These are phyloP conservation scores for Clavispora asparagi DNA, from an alignment of 805 yeast genomes.

Conservation along the genomic window DNA sequence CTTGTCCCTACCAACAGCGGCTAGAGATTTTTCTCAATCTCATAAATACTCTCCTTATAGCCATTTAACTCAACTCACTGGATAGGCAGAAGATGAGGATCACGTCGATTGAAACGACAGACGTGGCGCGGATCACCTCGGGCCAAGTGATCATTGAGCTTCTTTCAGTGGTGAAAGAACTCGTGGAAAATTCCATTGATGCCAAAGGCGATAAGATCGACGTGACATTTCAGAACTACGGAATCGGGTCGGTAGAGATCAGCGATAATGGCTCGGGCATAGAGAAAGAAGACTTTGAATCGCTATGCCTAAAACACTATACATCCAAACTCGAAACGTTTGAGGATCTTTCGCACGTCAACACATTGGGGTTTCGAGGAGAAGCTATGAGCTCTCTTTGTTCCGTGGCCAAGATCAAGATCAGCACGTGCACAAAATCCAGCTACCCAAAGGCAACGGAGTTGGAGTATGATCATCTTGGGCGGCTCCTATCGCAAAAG, in stretches of 20 bases:
- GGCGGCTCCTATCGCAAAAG: constrained; percentile 36
- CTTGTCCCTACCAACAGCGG: too few species aligned
- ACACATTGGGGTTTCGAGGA: constrained; percentile 73
- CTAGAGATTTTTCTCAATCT: too few species aligned
- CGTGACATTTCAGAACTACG: constrained; percentile 63
- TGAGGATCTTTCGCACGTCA: constrained; percentile 46
- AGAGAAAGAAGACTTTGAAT: constrained; percentile 42
- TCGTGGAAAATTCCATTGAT: constrained; percentile 83
- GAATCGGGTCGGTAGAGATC: constrained; percentile 65
- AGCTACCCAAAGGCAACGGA: constrained; percentile 53
- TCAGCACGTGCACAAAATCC: constrained; percentile 45
- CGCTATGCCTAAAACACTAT: constrained; percentile 55
- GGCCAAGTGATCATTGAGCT: constrained; percentile 90
- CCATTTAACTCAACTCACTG: too few species aligned
- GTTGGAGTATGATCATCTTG: constrained; percentile 52
- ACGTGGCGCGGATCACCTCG: constrained; percentile 75
- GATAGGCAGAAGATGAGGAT: constrained; percentile 13
- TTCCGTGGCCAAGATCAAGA: constrained; percentile 41
- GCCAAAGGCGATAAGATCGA: constrained; percentile 68
- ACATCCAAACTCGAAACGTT: constrained; percentile 62
- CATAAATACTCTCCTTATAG: too few species aligned
- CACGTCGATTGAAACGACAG: constrained; percentile 31
- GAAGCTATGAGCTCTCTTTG: constrained; percentile 75
- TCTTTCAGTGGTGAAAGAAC: constrained; percentile 73
- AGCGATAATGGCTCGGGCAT: constrained; percentile 70